Evolutionary conservation across 2,329 filamentous ascomycete genomes (phyloP).

Genomic region (Dactylellina parvicollis): DNA sequence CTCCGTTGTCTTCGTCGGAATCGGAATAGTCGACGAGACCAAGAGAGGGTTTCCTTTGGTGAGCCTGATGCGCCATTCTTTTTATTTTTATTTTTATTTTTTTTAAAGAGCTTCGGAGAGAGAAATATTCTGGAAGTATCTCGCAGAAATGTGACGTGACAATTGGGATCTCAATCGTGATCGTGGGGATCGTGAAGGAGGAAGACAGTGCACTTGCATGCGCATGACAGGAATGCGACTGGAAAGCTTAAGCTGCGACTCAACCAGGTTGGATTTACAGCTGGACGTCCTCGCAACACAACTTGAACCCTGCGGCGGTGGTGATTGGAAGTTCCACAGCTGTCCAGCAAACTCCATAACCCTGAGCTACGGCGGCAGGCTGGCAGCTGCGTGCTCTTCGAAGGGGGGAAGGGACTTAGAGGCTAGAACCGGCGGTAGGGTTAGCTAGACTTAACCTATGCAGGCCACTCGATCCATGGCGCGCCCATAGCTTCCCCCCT

Average conservation of each 20-base stretch:
- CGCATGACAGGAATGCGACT: background rate
- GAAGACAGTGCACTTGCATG: background rate
- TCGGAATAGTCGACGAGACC: constrained; percentile 85
- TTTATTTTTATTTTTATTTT: background rate
- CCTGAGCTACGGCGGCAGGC: no score
- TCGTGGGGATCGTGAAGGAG: background rate
- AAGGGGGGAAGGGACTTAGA: background rate
- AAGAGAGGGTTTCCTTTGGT: constrained; percentile 66
- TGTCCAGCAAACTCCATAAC: no score
- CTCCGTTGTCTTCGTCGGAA: constrained; percentile 75
- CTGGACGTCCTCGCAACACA: background rate
- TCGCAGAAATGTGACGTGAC: background rate
- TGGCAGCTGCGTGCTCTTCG: background rate
- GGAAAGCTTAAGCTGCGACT: background rate
- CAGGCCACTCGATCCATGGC: background rate
- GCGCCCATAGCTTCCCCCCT: background rate
- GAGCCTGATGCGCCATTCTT: constrained; percentile 35
- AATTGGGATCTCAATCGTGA: background rate
- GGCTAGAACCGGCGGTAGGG: background rate
- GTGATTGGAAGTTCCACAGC: no score
- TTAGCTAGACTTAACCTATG: background rate
- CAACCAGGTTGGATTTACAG: background rate
- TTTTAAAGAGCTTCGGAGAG: no score
- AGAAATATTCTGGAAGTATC: background rate
- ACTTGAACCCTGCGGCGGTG: background rate